phyloP scores from a whole-genome alignment of 2,329 filamentous ascomycete species.

The Fusarium redolens region DNA sequence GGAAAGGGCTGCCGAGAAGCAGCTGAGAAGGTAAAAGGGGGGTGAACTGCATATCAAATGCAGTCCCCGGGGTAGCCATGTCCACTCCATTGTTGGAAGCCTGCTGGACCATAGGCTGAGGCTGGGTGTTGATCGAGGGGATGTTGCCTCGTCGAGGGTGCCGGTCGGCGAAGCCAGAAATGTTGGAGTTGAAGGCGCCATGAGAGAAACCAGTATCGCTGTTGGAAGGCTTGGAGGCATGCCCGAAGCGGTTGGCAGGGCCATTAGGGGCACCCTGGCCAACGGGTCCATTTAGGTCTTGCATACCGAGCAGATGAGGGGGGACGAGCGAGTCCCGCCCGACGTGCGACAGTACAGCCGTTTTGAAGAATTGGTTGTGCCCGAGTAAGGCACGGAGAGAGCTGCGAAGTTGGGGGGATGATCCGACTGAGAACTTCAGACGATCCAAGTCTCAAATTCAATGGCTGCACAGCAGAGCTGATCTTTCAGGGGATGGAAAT shows the following conservation, averaged over 20 bases:
- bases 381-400: constrained; percentile 44
- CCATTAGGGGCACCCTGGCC: constrained; percentile 55
- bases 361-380: constrained; percentile 76
- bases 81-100: constrained; percentile 70
- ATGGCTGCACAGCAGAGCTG: constrained; percentile 26
- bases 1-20: constrained; percentile 94
- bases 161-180: constrained; percentile 85
- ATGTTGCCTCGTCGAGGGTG: constrained; percentile 88
- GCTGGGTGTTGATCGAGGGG: constrained; percentile 90
- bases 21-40: constrained; percentile 94
- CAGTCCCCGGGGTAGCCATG: constrained; percentile 87
- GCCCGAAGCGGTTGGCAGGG: constrained; percentile 74
- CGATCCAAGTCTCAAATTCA: constrained; percentile 22
- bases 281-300: constrained; percentile 79
- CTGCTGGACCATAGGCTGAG: constrained; percentile 69
- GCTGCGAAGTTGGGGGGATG: constrained; percentile 17
- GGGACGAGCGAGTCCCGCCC: constrained; percentile 88
- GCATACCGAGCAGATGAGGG: constrained; percentile 90
- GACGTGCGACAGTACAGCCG: constrained; percentile 82
- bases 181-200: constrained; percentile 89
- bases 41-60: constrained; percentile 98
- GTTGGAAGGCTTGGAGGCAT: constrained; percentile 83
- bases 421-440: constrained; percentile 22
- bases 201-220: constrained; percentile 93
- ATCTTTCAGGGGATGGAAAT: constrained; percentile 7